A percentile compares a stretch with the other conserved stretches of the same genome.
phyloP scores from a whole-genome alignment of 129 eudicot genomes.

The Chrysanthemum lavandulifolium region DNA sequence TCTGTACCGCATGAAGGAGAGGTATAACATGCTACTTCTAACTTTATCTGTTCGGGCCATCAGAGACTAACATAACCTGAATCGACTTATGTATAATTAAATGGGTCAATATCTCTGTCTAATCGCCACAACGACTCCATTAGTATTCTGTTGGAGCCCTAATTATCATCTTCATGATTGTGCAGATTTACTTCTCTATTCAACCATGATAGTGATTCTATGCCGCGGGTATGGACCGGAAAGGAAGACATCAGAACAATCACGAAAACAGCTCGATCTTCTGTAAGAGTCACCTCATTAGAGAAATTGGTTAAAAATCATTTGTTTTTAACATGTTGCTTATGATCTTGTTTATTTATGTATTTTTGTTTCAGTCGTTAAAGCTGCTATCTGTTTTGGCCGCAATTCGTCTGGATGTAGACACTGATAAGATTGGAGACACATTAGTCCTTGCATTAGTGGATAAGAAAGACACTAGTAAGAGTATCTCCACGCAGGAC shows the following conservation, averaged over 20 bases:
- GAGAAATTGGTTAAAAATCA: neutral
- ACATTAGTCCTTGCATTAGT: slow-evolving; percentile 77
- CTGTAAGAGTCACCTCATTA: slow-evolving; percentile 54
- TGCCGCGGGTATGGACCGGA: slow-evolving; percentile 99
- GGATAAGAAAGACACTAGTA: slow-evolving; percentile 47
- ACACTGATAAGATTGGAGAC: slow-evolving; percentile 63
- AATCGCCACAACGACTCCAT: slow-evolving; percentile 1
- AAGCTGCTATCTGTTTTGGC: slow-evolving; percentile 78
- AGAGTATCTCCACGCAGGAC: slow-evolving; percentile 43
- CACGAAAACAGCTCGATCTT: slow-evolving; percentile 85
- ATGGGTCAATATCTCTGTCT: neutral
- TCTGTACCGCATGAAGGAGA: slow-evolving; percentile 88
- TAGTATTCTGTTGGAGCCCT: neutral
- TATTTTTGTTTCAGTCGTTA: slow-evolving; percentile 52
- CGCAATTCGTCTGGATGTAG: slow-evolving; percentile 70
- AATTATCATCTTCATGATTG: neutral
- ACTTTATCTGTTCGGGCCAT: neutral
- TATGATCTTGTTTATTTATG: slow-evolving; percentile 5
- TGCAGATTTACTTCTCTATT: slow-evolving; percentile 77
- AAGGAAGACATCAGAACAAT: slow-evolving; percentile 92
- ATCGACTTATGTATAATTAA: slow-evolving; percentile 10
- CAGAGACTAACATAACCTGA: neutral
- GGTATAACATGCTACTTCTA: slow-evolving; percentile 34
- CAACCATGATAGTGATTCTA: slow-evolving; percentile 82
- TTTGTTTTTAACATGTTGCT: neutral